phyloP scores from a whole-genome alignment of 1,284 basidiomycete genomes.

The Melampsora americana region DNA sequence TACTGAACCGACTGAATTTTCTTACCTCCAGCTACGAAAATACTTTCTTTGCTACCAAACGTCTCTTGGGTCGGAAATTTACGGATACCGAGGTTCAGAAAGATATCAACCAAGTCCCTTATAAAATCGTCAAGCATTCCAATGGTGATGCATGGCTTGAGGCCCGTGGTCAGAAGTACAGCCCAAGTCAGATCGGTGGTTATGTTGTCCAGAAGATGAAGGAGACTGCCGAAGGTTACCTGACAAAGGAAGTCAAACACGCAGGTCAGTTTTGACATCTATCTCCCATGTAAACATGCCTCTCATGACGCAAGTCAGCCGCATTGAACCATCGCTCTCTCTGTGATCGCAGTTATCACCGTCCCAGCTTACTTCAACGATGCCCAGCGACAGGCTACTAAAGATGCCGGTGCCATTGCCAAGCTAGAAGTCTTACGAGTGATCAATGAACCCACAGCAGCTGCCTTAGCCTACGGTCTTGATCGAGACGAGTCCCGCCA shows the following conservation, averaged over 20 bases:
- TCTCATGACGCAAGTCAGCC: too few species aligned
- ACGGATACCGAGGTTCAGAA: slow-evolving; percentile 88
- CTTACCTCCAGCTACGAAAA: slow-evolving; percentile 46
- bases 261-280: slow-evolving; percentile 56
- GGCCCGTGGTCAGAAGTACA: slow-evolving; percentile 62
- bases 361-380: slow-evolving; percentile 99
- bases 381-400: slow-evolving; percentile 96
- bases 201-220: slow-evolving; percentile 89
- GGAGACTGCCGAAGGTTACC: slow-evolving; percentile 85
- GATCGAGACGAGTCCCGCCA: slow-evolving; percentile 76
- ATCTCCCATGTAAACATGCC: not conserved
- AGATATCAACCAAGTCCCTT: slow-evolving; percentile 67
- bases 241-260: slow-evolving; percentile 90
- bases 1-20: not conserved
- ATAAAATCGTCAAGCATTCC: slow-evolving; percentile 71
- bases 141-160: slow-evolving; percentile 72
- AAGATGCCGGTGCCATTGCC: slow-evolving; percentile 93
- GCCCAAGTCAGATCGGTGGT: slow-evolving; percentile 67
- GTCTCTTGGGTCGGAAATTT: slow-evolving; percentile 91
- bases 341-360: slow-evolving; percentile 66
- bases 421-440: slow-evolving; percentile 96
- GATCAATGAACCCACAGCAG: slow-evolving; percentile 98
- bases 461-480: slow-evolving; percentile 92
- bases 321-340: slow-evolving; percentile 56
- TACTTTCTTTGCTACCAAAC: slow-evolving; percentile 73